phyloP scores from a whole-genome alignment of 2,329 filamentous ascomycete genomes.

The Colletotrichum sp. region DNA sequence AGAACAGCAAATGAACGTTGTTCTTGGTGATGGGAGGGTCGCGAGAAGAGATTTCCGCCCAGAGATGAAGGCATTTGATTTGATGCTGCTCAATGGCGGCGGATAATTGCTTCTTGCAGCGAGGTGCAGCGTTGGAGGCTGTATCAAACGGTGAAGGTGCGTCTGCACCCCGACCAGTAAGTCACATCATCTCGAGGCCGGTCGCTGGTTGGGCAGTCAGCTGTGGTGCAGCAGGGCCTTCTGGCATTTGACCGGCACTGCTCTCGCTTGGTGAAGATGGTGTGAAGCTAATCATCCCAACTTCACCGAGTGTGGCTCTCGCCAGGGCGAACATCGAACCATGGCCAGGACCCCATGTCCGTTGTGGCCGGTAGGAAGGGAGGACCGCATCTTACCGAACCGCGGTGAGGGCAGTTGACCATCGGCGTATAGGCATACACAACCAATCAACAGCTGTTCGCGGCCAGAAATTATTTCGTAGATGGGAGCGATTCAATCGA shows the following conservation, averaged over 20 bases:
- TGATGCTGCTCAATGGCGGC: not conserved
- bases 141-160: not conserved
- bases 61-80: not conserved
- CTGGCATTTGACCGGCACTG: constrained; percentile 15
- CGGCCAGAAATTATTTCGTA: not conserved
- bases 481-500: not conserved
- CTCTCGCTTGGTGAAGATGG: constrained; percentile 4
- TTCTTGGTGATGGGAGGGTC: not conserved
- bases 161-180: not conserved
- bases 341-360: not conserved
- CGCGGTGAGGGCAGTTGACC: not conserved
- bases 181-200: not conserved
- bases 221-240: not conserved
- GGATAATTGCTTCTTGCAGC: not conserved
- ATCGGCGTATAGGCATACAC: not conserved
- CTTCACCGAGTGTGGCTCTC: constrained; percentile 12
- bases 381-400: not conserved
- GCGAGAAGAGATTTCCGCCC: not conserved
- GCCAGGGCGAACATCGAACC: constrained; percentile 1
- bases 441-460: not conserved
- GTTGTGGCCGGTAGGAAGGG: not conserved
- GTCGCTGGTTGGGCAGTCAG: not conserved
- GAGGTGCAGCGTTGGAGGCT: constrained; percentile 1
- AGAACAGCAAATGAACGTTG: not conserved
- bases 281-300: constrained; percentile 11